phyloP scores from a whole-genome alignment of 805 yeast species.

The Lipomyces sp. region DNA sequence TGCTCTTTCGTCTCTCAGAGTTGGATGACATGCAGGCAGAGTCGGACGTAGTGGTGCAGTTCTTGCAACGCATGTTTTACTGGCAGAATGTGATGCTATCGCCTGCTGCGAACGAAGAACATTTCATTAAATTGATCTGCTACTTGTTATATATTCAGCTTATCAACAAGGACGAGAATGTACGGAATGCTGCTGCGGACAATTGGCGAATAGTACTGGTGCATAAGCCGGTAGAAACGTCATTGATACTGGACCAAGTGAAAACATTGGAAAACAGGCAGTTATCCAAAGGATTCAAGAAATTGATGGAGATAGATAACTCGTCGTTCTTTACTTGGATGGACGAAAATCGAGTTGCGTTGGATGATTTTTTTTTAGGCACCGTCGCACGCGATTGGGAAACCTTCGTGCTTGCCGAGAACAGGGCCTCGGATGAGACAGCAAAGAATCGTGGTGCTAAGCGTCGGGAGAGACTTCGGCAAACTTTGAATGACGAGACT shows the following conservation, averaged over 20 bases:
- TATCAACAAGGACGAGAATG: conserved; percentile 12
- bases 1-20: conserved; percentile 24
- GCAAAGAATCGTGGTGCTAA: conserved; percentile 7
- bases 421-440: conserved; percentile 17
- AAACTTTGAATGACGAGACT: conserved; percentile 11
- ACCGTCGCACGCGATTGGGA: conserved; percentile 27
- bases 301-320: conserved; percentile 22
- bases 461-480: conserved; percentile 23
- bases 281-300: conserved; percentile 21
- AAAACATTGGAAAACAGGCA: conserved; percentile 16
- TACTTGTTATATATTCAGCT: conserved; percentile 19
- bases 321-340: conserved; percentile 22
- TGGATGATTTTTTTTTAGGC: conserved; percentile 24
- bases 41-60: conserved; percentile 10
- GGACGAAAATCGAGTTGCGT: conserved; percentile 11
- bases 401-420: conserved; percentile 21
- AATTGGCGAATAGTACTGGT: conserved; percentile 26
- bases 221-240: conserved; percentile 26
- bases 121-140: conserved; percentile 23
- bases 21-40: conserved; percentile 22
- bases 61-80: conserved; percentile 23
- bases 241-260: conserved; percentile 23
- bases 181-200: conserved; percentile 24
- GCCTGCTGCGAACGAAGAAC: conserved; percentile 23
- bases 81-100: conserved; percentile 30